Conservation (phyloP, 305 asterid genomes). For the Vinca major region DNA sequence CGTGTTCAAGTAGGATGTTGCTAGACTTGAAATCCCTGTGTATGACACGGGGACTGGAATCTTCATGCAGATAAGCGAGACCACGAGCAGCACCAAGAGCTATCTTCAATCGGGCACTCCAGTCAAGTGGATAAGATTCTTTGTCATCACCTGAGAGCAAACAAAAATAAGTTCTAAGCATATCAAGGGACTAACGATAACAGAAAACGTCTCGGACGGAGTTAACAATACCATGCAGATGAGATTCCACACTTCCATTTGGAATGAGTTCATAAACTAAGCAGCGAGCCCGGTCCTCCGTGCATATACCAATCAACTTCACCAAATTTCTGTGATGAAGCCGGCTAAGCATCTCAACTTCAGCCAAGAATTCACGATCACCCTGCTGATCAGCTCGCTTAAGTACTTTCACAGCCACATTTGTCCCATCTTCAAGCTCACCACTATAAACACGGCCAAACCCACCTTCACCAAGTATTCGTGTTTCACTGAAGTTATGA, state of each 20-base stretch:
- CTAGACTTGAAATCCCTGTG: constrained; percentile 19
- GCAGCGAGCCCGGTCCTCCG: constrained; percentile 77
- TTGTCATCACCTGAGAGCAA: constrained; percentile 56
- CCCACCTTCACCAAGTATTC: constrained; percentile 94
- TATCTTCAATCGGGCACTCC: constrained; percentile 74
- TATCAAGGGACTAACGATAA: constrained; percentile 1
- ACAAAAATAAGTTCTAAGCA: constrained; percentile 10
- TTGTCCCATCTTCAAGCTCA: constrained; percentile 62
- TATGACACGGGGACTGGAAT: too few species aligned
- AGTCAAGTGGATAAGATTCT: constrained; percentile 68
- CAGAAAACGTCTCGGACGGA: not conserved
- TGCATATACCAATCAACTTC: constrained; percentile 81
- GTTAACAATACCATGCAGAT: constrained; percentile 61
- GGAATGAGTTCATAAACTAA: constrained; percentile 79
- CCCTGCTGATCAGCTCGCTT: constrained; percentile 91
- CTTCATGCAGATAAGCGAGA: too few species aligned
- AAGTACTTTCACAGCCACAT: constrained; percentile 77
- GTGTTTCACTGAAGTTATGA: constrained; percentile 59
- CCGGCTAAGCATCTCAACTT: constrained; percentile 97
- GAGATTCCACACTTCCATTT: constrained; percentile 92
- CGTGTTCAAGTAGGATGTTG: constrained; percentile 82
- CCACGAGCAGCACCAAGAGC: too few species aligned
- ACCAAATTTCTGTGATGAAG: constrained; percentile 96
- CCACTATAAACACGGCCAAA: constrained; percentile 91
- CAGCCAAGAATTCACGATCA: constrained; percentile 86